Conservation (phyloP, 2,329 filamentous ascomycete species). For the Zymoseptoria ardabiliae region DNA sequence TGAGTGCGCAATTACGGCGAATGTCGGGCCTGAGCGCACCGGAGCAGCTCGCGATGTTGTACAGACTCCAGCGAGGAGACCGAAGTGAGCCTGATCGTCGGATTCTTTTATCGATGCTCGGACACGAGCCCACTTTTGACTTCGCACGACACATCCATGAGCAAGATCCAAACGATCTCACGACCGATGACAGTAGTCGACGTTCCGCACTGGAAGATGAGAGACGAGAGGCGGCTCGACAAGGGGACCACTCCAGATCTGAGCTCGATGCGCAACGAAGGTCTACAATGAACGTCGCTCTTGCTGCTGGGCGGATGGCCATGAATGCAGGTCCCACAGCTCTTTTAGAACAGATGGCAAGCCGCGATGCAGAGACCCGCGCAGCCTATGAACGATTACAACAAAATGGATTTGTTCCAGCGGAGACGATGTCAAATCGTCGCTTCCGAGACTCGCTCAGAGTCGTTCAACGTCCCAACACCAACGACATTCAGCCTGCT, state of each 20-base stretch:
- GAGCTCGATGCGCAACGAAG: conserved; percentile 24
- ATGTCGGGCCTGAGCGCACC: conserved; percentile 15
- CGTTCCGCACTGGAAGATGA: conserved; percentile 5
- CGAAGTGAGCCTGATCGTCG: conserved; percentile 16
- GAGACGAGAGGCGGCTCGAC: conserved; percentile 17
- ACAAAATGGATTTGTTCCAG: conserved; percentile 12
- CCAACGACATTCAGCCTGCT: conserved; percentile 5
- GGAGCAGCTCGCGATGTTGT: conserved; percentile 23
- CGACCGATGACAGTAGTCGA: background rate
- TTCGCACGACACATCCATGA: conserved; percentile 15
- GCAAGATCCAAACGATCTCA: conserved; percentile 4
- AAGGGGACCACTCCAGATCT: conserved; percentile 23
- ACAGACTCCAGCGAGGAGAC: conserved; percentile 22
- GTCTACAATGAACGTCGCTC: conserved; percentile 19
- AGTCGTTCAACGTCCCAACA: conserved; percentile 5
- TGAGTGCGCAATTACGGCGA: conserved; percentile 20
- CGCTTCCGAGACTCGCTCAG: background rate
- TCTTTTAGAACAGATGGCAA: conserved; percentile 20
- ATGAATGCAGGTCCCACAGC: conserved; percentile 20
- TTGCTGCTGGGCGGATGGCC: conserved; percentile 24
- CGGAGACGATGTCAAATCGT: conserved; percentile 7
- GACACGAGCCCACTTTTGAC: conserved; percentile 10
- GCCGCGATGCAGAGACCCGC: conserved; percentile 21
- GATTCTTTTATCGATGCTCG: conserved; percentile 20
- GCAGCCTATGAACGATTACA: conserved; percentile 22